Conservation (phyloP, 176 grass and related monocot genomes). For the Dendrocalamus sinicus region DNA sequence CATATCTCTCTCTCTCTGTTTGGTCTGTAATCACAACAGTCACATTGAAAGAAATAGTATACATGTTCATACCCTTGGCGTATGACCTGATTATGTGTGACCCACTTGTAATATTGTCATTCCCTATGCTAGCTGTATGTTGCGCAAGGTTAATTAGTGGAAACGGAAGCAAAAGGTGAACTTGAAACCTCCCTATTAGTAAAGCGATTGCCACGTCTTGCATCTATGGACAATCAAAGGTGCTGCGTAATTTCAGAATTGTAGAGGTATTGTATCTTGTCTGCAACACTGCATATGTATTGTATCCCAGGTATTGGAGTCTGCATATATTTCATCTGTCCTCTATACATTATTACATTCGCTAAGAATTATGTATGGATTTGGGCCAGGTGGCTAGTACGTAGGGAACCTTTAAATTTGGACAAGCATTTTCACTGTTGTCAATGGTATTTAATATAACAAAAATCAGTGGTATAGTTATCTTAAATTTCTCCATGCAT, state of each 20-base stretch:
- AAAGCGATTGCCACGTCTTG: background rate
- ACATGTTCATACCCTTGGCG: background rate
- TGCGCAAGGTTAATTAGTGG: background rate
- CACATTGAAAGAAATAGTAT: constrained; percentile 9
- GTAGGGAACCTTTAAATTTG: background rate
- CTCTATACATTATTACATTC: background rate
- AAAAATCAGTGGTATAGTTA: background rate
- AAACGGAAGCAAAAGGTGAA: background rate
- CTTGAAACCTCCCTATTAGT: background rate
- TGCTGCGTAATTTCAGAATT: background rate
- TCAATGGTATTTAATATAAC: background rate
- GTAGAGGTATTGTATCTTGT: background rate
- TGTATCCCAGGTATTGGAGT: background rate
- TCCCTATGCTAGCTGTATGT: constrained; percentile 16
- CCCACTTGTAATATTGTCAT: background rate
- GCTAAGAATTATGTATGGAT: background rate
- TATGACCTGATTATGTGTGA: background rate
- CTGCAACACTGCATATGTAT: no score
- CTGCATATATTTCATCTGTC: background rate
- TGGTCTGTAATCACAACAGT: background rate
- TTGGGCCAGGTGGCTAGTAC: background rate
- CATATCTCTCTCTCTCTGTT: no score
- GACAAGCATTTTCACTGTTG: background rate
- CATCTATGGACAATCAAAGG: background rate
- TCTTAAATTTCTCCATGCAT: background rate